A percentile compares a stretch with the other conserved stretches of the same genome.
phyloP scores from a whole-genome alignment of 1,139 yeast genomes.

The Pichia sp. region DNA sequence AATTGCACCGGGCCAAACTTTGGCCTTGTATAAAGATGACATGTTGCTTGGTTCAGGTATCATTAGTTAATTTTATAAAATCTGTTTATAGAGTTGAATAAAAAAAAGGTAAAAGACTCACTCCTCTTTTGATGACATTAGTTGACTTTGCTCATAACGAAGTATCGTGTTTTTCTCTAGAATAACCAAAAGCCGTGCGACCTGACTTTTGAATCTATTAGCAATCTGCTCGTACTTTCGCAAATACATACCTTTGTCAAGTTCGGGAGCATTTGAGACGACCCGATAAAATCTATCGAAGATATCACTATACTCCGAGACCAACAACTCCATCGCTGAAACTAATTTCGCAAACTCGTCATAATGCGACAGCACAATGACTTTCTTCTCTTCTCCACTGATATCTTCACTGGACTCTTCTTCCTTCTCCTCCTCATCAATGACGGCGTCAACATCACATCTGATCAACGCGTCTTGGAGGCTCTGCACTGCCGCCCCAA shows the following conservation, averaged over 20 bases:
- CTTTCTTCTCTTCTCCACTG: neutral
- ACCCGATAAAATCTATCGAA: neutral
- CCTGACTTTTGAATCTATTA: neutral
- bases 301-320: neutral
- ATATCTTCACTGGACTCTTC: neutral
- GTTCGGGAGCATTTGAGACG: neutral
- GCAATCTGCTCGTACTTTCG: neutral
- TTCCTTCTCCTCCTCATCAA: neutral
- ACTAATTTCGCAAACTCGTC: neutral
- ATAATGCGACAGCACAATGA: neutral
- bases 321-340: neutral
- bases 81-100: slow-evolving; percentile 1
- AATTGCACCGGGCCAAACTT: slow-evolving; percentile 83
- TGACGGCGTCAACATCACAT: neutral
- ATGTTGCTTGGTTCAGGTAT: slow-evolving; percentile 75
- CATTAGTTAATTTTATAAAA: slow-evolving; percentile 25
- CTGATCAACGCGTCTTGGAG: neutral
- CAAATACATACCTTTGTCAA: neutral
- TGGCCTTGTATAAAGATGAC: slow-evolving; percentile 63
- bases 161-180: slow-evolving; percentile 3
- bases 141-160: slow-evolving; percentile 3
- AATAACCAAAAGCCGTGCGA: neutral
- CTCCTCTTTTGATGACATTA: slow-evolving; percentile 4
- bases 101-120: neutral
- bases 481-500: neutral